Evolutionary conservation across 345 rosid genomes (phyloP).

Genomic region (Firmiana major): DNA sequence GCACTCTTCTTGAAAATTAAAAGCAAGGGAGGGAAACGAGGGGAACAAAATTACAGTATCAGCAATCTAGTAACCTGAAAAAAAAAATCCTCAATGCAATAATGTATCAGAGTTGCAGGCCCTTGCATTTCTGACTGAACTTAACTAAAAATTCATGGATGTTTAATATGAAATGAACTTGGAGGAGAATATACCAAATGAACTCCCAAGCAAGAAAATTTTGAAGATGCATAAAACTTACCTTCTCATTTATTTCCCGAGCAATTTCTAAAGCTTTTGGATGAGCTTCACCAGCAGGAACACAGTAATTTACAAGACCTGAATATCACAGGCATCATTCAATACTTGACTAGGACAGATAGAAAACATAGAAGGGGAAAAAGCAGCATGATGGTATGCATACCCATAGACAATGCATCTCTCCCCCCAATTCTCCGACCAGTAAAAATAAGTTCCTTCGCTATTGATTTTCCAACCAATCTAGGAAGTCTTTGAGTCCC

Average conservation of each 20-base stretch:
- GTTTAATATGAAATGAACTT: background rate
- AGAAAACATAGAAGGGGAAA: background rate
- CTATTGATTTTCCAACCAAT: constrained; percentile 70
- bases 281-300: constrained; percentile 67
- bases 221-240: constrained; percentile 7
- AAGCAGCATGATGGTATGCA: constrained; percentile 11
- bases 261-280: constrained; percentile 81
- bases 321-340: constrained; percentile 11
- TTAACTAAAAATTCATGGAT: constrained; percentile 1
- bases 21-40: background rate
- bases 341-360: background rate
- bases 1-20: background rate
- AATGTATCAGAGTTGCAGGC: background rate
- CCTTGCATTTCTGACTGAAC: background rate
- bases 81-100: background rate
- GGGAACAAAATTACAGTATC: background rate
- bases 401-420: constrained; percentile 70
- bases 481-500: constrained; percentile 92
- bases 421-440: constrained; percentile 67
- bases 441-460: constrained; percentile 85
- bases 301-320: constrained; percentile 79
- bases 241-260: constrained; percentile 76
- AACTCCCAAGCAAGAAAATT: background rate
- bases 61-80: background rate
- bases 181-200: background rate